A percentile compares a stretch with the other conserved stretches of the same genome.
phyloP scores from a whole-genome alignment of 192 early-diverging fungal species.

The Coemansia sp. region DNA sequence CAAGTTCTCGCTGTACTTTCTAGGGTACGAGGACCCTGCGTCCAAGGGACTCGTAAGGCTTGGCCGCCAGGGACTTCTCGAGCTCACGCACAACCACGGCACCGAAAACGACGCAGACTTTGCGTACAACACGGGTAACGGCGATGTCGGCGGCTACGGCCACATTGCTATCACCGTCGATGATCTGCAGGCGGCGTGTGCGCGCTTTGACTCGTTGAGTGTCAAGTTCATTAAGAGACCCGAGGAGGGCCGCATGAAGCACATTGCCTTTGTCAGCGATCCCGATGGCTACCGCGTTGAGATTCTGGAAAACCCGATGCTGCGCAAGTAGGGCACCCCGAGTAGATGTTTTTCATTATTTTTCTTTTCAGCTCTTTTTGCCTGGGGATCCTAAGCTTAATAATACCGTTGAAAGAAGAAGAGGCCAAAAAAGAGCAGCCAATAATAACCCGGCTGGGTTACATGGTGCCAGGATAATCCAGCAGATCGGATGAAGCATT shows the following conservation, averaged over 20 bases:
- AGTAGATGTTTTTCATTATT: not conserved
- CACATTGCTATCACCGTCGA: conserved; percentile 83
- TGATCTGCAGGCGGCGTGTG: conserved; percentile 74
- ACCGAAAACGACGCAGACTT: conserved; percentile 68
- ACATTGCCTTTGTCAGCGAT: conserved; percentile 82
- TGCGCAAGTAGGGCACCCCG: conserved; percentile 8
- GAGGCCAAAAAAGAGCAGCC: too few species aligned
- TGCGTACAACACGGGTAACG: conserved; percentile 72
- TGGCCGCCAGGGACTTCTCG: conserved; percentile 69
- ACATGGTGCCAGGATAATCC: too few species aligned
- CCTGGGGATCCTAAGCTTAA: too few species aligned
- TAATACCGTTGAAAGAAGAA: too few species aligned
- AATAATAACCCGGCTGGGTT: too few species aligned
- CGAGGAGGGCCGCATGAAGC: conserved; percentile 75
- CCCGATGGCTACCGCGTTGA: conserved; percentile 88
- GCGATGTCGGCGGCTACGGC: conserved; percentile 74
- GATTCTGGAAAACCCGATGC: conserved; percentile 50
- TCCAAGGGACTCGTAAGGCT: conserved; percentile 54
- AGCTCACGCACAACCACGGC: conserved; percentile 87
- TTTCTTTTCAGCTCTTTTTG: not conserved
- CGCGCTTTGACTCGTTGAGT: conserved; percentile 67
- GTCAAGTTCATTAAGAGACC: conserved; percentile 78
- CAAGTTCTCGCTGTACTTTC: conserved; percentile 73
- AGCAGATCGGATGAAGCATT: too few species aligned
- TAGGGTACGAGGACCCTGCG: conserved; percentile 65